Percentiles rank a stretch among this genome's conserved stretches.
These are phyloP conservation scores for Hericium erinaceus DNA, from an alignment of 768 basidiomycete species.

Conservation along the genomic window DNA sequence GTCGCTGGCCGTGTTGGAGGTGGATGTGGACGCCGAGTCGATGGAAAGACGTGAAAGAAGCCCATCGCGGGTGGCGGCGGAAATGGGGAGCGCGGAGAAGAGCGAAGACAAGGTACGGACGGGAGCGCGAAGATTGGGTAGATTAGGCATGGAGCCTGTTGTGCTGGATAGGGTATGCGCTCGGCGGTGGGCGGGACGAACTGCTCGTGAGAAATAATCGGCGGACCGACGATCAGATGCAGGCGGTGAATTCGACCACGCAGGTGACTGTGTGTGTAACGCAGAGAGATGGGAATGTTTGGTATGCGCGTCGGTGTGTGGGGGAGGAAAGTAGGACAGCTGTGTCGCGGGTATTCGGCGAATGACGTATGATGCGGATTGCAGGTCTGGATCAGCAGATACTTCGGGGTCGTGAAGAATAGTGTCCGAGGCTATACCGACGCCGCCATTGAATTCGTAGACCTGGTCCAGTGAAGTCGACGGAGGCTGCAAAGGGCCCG, in stretches of 20 bases:
- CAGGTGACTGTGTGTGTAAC: background rate
- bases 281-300: background rate
- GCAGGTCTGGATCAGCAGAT: background rate
- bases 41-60: constrained; percentile 14
- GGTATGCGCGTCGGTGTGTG: background rate
- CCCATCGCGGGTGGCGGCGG: constrained; percentile 12
- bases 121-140: constrained; percentile 1
- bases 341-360: constrained; percentile 22
- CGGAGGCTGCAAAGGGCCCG: background rate
- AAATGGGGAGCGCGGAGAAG: constrained; percentile 11
- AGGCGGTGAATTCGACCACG: background rate
- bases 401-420: background rate
- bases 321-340: constrained; percentile 24
- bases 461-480: background rate
- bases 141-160: background rate
- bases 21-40: constrained; percentile 11
- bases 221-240: background rate
- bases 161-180: background rate
- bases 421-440: background rate
- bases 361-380: constrained; percentile 13
- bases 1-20: constrained; percentile 7
- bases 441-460: background rate
- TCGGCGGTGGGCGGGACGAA: background rate
- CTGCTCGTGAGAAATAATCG: background rate
- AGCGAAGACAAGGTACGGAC: constrained; percentile 8